Evolutionary conservation across 306 rosid genomes (phyloP).

Genomic region (Leucaena leucocephala): DNA sequence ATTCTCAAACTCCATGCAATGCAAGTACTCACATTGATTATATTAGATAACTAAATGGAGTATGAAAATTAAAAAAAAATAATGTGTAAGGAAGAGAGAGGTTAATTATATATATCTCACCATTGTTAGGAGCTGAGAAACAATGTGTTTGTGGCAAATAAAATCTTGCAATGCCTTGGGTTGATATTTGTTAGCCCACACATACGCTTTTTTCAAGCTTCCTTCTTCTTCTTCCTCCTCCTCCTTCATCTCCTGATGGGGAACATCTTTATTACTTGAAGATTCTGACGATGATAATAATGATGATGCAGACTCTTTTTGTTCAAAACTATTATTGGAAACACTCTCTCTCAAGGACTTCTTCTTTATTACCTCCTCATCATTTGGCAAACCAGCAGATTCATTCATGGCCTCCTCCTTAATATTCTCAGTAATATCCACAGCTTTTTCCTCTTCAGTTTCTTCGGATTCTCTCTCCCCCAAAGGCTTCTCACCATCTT

Average conservation of each 20-base stretch:
- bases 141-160: constrained; percentile 68
- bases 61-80: too few relatives aligned
- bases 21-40: neutral
- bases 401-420: constrained; percentile 12
- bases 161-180: constrained; percentile 64
- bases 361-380: constrained; percentile 48
- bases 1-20: neutral
- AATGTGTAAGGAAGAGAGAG: neutral
- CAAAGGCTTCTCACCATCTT: constrained; percentile 62
- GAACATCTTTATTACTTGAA: neutral
- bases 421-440: neutral
- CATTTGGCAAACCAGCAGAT: neutral
- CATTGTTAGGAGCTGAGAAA: constrained; percentile 51
- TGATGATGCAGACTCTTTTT: neutral
- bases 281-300: constrained; percentile 13
- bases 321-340: neutral
- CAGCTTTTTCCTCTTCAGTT: constrained; percentile 2
- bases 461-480: constrained; percentile 46
- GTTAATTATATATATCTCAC: constrained; percentile 35
- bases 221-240: neutral
- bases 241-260: neutral
- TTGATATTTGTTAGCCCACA: constrained; percentile 70
- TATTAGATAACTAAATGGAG: neutral
- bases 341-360: neutral
- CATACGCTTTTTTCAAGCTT: constrained; percentile 35